Conservation (phyloP, 176 grass and related monocot species). For the Calamus simplicifolius region DNA sequence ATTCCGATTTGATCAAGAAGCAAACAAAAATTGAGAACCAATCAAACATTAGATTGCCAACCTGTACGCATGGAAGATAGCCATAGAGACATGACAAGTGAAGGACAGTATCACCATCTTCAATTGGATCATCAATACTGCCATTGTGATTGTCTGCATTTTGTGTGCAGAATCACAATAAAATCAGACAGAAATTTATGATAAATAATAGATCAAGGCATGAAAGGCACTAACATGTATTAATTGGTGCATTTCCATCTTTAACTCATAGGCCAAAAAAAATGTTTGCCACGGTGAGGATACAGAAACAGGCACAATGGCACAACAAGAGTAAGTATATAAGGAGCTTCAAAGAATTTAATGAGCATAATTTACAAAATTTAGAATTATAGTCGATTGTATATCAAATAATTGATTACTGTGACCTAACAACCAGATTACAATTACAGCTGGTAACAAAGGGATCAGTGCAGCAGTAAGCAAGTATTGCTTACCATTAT, state of each 20-base stretch:
- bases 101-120: slow-evolving; percentile 96
- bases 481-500: no score
- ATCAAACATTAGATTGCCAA: slow-evolving; percentile 25
- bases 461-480: no score
- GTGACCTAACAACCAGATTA: no score
- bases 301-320: no score
- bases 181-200: neutral
- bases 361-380: no score
- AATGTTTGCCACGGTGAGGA: no score
- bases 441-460: no score
- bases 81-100: slow-evolving; percentile 97
- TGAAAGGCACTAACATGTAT: neutral
- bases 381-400: no score
- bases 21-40: neutral
- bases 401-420: no score
- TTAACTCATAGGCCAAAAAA: no score
- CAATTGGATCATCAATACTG: slow-evolving; percentile 90
- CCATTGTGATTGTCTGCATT: slow-evolving; percentile 51
- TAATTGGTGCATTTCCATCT: neutral
- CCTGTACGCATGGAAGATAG: slow-evolving; percentile 85
- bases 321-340: no score
- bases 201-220: neutral
- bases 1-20: slow-evolving; percentile 4
- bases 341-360: no score
- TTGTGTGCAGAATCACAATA: slow-evolving; percentile 6